Base-by-base conservation (phyloP, 805 yeast species). In the Pichia deserticola region DNA sequence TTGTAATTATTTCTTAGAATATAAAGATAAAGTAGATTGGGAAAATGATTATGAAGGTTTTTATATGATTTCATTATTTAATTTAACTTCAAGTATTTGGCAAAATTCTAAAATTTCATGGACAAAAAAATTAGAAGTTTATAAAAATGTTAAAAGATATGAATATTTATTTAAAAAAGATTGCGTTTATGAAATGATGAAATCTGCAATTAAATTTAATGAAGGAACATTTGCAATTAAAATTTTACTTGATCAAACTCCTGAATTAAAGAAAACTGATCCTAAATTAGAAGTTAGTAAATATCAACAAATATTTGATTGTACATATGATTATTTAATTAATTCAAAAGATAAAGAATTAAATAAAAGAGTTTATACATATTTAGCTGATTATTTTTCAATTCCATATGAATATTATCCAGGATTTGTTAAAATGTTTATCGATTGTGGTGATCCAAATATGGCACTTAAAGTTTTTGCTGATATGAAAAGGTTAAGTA, bases 391-490 rank as follows among this genome's bases (percentile, higher is more conserved):
- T 54, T 73, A 76, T 47, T 82, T 84, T 60, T 58, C 67, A 34
- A 70, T 84, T 2, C 86, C 89, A 0, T 76, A 66, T 55, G 82
- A 81, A 5, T 67, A 77, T 5, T 84, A 82, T 58, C 68, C 77
- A 29, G 83, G 84, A 1, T 67, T 82, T 3, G 74, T 86, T 69
- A 65, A 72, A 54, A 76, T 74, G 57, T 81, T 84, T 55, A 75
- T 84, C 52, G 64, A 69, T 9, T 65, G 75, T 13, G 73, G 71
- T 30, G 67, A 85, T 36, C 79, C 86, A 28, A 78, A 82, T 55
- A 80, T 82, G 10, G 80, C 90, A 1, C 69, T 84, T 47, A 65
- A 73, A 30, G 72, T 85, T 12, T 84, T 86, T 65, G 75, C 84
- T 49, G 78, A 76, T 50, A 66, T 84, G 66, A 77, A 82, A 54